phyloP scores from a whole-genome alignment of 495 filamentous ascomycete genomes.

The Penicillium waksmanii region DNA sequence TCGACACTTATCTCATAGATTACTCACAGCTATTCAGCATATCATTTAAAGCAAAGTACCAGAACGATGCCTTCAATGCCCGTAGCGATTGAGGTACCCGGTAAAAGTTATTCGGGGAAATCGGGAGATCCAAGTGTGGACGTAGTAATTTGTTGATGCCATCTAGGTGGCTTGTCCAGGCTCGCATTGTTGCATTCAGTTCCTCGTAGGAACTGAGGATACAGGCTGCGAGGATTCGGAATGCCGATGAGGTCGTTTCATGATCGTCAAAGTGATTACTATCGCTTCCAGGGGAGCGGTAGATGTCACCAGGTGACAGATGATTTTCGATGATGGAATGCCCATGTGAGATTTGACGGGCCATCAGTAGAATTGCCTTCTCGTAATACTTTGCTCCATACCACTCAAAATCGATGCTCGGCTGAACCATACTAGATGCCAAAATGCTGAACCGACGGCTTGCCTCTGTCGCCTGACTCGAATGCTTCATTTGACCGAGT shows the following conservation, averaged over 20 bases:
- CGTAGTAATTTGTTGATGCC: slow-evolving; percentile 22
- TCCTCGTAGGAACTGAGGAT: slow-evolving; percentile 30
- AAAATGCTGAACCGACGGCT: slow-evolving; percentile 10
- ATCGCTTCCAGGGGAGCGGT: slow-evolving; percentile 9
- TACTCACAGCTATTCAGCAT: slow-evolving; percentile 25
- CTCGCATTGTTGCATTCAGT: slow-evolving; percentile 21
- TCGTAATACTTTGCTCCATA: slow-evolving; percentile 33
- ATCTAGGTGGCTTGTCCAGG: slow-evolving; percentile 27
- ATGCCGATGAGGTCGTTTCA: slow-evolving; percentile 1
- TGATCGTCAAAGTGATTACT: slow-evolving; percentile 9
- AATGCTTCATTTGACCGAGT: slow-evolving; percentile 23
- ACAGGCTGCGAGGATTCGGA: slow-evolving; percentile 22
- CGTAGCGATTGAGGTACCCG: slow-evolving; percentile 12
- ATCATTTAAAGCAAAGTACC: slow-evolving; percentile 27
- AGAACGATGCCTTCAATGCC: slow-evolving; percentile 22
- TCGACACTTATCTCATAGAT: background rate
- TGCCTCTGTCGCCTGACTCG: background rate
- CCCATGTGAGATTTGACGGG: slow-evolving; percentile 18
- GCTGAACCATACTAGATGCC: slow-evolving; percentile 9
- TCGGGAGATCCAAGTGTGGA: slow-evolving; percentile 8
- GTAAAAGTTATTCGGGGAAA: background rate
- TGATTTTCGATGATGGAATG: background rate
- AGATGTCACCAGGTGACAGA: slow-evolving; percentile 19
- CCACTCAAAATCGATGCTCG: slow-evolving; percentile 26
- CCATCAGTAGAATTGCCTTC: slow-evolving; percentile 27